phyloP scores from a whole-genome alignment of 805 yeast species.

The Kazachstania viticola region DNA sequence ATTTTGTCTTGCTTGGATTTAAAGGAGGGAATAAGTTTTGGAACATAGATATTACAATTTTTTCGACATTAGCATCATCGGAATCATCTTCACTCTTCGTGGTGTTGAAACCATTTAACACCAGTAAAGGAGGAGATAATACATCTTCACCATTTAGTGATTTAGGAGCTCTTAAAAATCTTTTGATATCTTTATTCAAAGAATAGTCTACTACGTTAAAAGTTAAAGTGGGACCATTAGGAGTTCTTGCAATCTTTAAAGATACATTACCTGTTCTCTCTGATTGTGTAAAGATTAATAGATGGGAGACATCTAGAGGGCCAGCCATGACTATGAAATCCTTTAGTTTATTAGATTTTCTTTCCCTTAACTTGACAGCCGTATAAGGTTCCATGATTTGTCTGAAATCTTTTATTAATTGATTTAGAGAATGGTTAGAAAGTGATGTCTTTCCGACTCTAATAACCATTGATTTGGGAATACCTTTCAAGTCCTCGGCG shows the following conservation, averaged over 20 bases:
- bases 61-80: conserved; percentile 48
- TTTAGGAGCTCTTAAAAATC: conserved; percentile 64
- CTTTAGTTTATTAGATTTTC: conserved; percentile 75
- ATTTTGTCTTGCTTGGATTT: conserved; percentile 70
- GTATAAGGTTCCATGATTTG: conserved; percentile 94
- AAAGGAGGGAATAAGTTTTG: conserved; percentile 95
- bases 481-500: conserved; percentile 52
- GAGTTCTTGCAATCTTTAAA: conserved; percentile 74
- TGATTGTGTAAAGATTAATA: conserved; percentile 77
- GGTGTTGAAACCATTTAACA: conserved; percentile 72
- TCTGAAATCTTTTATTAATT: conserved; percentile 79
- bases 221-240: conserved; percentile 88
- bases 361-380: conserved; percentile 75
- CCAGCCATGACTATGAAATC: conserved; percentile 99
- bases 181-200: conserved; percentile 67
- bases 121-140: conserved; percentile 75
- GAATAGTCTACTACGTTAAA: conserved; percentile 72
- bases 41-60: conserved; percentile 75
- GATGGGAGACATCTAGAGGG: conserved; percentile 83
- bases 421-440: conserved; percentile 68
- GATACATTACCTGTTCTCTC: conserved; percentile 69
- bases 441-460: conserved; percentile 50
- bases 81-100: conserved; percentile 9
- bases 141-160: conserved; percentile 62
- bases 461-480: conserved; percentile 91